Evolutionary conservation across 495 filamentous ascomycete species (phyloP).

Genomic region (Aspergillus ostianus): DNA sequence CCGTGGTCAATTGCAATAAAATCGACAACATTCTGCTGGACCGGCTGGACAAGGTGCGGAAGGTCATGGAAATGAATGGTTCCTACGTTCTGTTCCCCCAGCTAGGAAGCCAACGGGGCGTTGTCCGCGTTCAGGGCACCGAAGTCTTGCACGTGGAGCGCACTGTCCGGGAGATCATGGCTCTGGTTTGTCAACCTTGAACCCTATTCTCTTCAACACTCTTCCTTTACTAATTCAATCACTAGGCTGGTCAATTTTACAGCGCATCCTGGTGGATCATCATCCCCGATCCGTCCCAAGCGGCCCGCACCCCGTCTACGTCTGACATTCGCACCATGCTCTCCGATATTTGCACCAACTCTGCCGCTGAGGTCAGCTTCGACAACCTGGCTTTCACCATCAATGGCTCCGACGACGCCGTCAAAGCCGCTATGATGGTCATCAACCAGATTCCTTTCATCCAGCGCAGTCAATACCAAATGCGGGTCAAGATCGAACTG

Average conservation of each 20-base stretch:
- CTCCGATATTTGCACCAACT: constrained; percentile 92
- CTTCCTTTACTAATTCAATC: constrained; percentile 29
- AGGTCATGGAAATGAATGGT: constrained; percentile 95
- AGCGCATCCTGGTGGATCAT: constrained; percentile 94
- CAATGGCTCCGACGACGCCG: constrained; percentile 90
- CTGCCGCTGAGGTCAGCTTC: constrained; percentile 89
- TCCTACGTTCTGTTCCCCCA: constrained; percentile 88
- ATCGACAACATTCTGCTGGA: constrained; percentile 90
- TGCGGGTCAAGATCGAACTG: constrained; percentile 95
- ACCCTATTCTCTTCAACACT: background rate
- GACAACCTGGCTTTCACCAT: constrained; percentile 92
- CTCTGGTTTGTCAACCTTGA: constrained; percentile 58
- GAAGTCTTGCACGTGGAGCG: constrained; percentile 93
- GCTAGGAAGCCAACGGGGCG: constrained; percentile 72
- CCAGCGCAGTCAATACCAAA: constrained; percentile 81
- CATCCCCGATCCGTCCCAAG: constrained; percentile 64
- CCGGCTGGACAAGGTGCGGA: constrained; percentile 91
- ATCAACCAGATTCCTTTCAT: constrained; percentile 90
- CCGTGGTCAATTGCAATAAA: constrained; percentile 79
- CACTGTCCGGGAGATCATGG: constrained; percentile 92
- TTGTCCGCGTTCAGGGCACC: constrained; percentile 85
- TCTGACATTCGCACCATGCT: constrained; percentile 85
- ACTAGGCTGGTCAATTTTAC: constrained; percentile 92
- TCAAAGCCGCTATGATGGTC: constrained; percentile 89
- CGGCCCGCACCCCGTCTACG: constrained; percentile 64